phyloP scores from a whole-genome alignment of 331 rosid genomes.

The Saraca asoca region DNA sequence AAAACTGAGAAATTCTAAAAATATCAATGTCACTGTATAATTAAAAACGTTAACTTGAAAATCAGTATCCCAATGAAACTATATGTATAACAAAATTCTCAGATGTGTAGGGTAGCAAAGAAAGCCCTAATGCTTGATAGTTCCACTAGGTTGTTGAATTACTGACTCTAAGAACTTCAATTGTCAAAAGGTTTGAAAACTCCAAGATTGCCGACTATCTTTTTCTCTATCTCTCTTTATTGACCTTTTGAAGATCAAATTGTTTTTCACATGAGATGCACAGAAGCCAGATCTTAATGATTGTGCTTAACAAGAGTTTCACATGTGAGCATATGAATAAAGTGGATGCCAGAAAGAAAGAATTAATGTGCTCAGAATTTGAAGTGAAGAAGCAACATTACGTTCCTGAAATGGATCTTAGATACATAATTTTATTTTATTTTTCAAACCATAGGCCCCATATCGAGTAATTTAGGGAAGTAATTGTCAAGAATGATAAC shows the following conservation, averaged over 20 bases:
- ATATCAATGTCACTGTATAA: no score
- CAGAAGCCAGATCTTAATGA: conserved; percentile 23
- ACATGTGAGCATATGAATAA: conserved; percentile 28
- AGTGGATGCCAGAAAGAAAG: neutral
- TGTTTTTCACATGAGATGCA: conserved; percentile 30
- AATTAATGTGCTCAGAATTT: conserved; percentile 22
- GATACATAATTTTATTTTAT: conserved; percentile 19
- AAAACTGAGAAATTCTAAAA: no score
- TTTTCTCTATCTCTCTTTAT: conserved; percentile 4
- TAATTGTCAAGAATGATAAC: conserved; percentile 27
- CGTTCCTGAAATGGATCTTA: neutral
- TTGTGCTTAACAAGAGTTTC: conserved; percentile 17
- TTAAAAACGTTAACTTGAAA: no score
- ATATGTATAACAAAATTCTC: no score
- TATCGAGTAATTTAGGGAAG: conserved; percentile 28
- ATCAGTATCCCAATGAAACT: no score
- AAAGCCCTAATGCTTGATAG: no score
- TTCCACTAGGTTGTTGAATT: no score
- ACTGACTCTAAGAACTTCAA: no score
- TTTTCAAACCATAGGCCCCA: conserved; percentile 31
- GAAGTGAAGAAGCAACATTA: neutral
- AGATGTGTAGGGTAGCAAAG: no score
- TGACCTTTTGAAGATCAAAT: no score
- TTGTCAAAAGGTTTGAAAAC: no score
- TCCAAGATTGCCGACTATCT: no score